Conservation (phyloP, 1,284 basidiomycete genomes). For the Rhizopogon parksii region DNA sequence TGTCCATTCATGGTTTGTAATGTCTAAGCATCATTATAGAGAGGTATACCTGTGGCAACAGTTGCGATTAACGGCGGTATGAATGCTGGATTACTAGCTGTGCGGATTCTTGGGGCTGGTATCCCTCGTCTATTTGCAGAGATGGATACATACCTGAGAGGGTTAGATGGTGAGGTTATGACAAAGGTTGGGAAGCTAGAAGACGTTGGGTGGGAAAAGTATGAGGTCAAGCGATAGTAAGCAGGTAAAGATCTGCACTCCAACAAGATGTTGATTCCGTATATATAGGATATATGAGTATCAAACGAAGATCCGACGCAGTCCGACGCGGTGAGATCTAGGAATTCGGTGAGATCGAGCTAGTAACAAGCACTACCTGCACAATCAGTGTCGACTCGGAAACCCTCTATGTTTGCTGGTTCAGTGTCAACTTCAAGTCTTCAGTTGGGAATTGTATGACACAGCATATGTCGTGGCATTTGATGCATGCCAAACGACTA, state of each 20-base stretch:
- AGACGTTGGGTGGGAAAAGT: conserved; percentile 83
- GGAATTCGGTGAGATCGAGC: too few relatives aligned
- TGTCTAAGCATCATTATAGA: conserved; percentile 37
- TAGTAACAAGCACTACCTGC: too few relatives aligned
- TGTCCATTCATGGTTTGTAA: conserved; percentile 1
- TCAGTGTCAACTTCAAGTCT: too few relatives aligned
- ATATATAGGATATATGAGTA: neutral
- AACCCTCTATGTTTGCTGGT: too few relatives aligned
- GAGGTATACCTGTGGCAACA: conserved; percentile 95
- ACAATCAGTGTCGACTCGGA: too few relatives aligned
- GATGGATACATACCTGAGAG: conserved; percentile 74
- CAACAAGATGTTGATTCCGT: neutral
- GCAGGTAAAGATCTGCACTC: neutral
- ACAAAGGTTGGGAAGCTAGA: conserved; percentile 76
- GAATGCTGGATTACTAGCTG: conserved; percentile 89
- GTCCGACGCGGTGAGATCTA: neutral
- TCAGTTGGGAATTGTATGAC: too few relatives aligned
- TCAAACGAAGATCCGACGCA: too few relatives aligned
- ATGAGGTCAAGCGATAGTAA: conserved; percentile 41
- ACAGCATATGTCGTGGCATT: too few relatives aligned
- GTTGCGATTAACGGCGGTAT: conserved; percentile 96
- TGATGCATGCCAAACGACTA: too few relatives aligned
- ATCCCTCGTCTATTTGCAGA: conserved; percentile 60
- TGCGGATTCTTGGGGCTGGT: conserved; percentile 78
- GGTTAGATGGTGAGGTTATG: conserved; percentile 78